Evolutionary conservation across 169 alveolate species (phyloP), one percentile per base, ranked within the genome.

Genomic region (Babesia microti): DNA sequence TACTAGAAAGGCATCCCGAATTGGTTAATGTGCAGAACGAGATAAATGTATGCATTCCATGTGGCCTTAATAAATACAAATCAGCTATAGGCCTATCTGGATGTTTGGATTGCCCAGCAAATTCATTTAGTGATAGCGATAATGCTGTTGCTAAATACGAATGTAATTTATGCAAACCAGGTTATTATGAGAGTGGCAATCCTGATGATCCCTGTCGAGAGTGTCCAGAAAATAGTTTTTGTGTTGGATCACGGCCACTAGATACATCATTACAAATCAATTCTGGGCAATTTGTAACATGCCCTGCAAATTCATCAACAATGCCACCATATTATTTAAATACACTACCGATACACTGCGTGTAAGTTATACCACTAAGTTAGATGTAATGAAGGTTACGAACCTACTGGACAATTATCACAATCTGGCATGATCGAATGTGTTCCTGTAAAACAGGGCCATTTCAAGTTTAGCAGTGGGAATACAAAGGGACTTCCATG

Each of bases 211-310:
- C 67, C 6, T 82, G 90, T 43, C 73, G 40, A 14, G 72, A 51
- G 34, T 82, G 90, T 32, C 69, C 78, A 2, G 44, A 58, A 7
- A 45, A 79, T 41, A 85, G 73, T 55, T 73, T 73, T 37, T 82
- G 90, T 42, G 88, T 82, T 6, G 90, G 90, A 3, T 71, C 79
- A 3, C 70, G 41, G 14, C 60, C 82, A 12, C 28, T 52, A n/a
- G 54, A 46, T n/a, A 41, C 56, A 7, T 66, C 44, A 21, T 32
- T 72, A 35, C 23, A 23, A 14, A 61, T 40, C 35, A 55, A 69
- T 59, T 53, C 52, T 12, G 84, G 82, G 7, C 72, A 71, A 33
- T 78, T 72, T 36, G 44, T 56, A 19, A 36, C 46, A 36, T 82
- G 90, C 36, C 81, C 81, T 17, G 65, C 33, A 12, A 12, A 79